phyloP scores from a whole-genome alignment of 768 basidiomycete species.

The Tubosaeta sp. region DNA sequence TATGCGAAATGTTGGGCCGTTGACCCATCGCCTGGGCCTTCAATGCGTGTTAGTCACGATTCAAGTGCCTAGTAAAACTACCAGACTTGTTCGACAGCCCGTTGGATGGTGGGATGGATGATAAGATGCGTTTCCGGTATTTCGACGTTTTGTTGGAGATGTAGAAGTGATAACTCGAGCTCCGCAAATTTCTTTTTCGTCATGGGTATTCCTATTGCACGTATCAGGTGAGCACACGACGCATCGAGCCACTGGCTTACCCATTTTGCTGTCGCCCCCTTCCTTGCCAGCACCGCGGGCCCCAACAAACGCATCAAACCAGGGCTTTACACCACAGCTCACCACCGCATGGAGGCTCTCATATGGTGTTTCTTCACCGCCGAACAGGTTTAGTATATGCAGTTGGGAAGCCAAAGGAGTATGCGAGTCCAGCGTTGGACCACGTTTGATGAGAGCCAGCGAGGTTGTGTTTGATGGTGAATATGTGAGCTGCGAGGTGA shows the following conservation, averaged over 20 bases:
- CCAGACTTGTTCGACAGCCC: conserved; percentile 72
- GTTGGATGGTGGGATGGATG: conserved; percentile 85
- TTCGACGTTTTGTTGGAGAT: conserved; percentile 98
- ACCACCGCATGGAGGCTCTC: conserved; percentile 95
- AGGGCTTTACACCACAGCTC: conserved; percentile 93
- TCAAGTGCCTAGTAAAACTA: conserved; percentile 23
- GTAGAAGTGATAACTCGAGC: conserved; percentile 87
- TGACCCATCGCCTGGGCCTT: conserved; percentile 47
- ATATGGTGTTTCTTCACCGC: conserved; percentile 86
- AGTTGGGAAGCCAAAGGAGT: conserved; percentile 79
- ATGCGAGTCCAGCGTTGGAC: conserved; percentile 74
- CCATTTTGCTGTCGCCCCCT: conserved; percentile 78
- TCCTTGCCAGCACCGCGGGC: conserved; percentile 74
- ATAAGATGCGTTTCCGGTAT: conserved; percentile 94
- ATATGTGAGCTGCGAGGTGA: conserved; percentile 74
- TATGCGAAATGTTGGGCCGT: conserved; percentile 72
- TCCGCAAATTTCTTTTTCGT: conserved; percentile 99
- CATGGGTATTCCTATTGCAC: conserved; percentile 74
- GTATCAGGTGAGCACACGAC: conserved; percentile 3
- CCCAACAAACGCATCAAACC: conserved; percentile 97
- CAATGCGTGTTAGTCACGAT: conserved; percentile 18
- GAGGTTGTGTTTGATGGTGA: conserved; percentile 77
- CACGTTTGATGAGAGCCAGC: conserved; percentile 92
- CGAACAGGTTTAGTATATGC: conserved; percentile 89
- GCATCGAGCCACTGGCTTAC: conserved; percentile 33